A percentile compares a stretch with the other conserved stretches of the same genome.
Conservation (phyloP, 352 stramenopile genomes). For the Globisporangium echinulatum region DNA sequence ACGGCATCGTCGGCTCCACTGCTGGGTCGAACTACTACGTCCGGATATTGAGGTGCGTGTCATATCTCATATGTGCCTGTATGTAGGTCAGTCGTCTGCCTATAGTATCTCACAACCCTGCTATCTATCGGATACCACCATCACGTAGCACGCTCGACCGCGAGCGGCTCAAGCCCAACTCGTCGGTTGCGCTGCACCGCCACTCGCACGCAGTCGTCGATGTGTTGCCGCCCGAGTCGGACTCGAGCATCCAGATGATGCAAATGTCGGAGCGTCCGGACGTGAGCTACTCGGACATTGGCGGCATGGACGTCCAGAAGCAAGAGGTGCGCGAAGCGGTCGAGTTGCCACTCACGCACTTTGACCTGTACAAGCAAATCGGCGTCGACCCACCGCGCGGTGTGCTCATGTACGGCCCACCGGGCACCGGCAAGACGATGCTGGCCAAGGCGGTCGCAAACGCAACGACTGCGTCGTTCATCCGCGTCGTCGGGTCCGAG, state of each 20-base stretch:
- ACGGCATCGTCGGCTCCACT: slow-evolving; percentile 97
- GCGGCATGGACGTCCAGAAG: slow-evolving; percentile 99
- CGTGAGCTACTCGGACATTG: slow-evolving; percentile 95
- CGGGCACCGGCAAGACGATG: slow-evolving; percentile 97
- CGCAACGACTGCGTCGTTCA: slow-evolving; percentile 98
- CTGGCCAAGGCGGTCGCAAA: slow-evolving; percentile 99
- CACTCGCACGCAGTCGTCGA: slow-evolving; percentile 98
- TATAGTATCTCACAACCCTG: too few relatives aligned
- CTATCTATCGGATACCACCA: too few relatives aligned
- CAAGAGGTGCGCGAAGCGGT: slow-evolving; percentile 98
- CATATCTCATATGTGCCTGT: slow-evolving; percentile 7
- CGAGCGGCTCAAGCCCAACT: slow-evolving; percentile 99
- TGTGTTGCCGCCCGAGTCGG: slow-evolving; percentile 97
- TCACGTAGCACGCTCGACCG: slow-evolving; percentile 92
- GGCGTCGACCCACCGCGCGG: slow-evolving; percentile 98
- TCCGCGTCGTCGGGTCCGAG: slow-evolving; percentile 95
- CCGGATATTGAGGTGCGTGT: slow-evolving; percentile 79
- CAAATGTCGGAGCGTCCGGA: slow-evolving; percentile 98
- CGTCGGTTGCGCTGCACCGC: slow-evolving; percentile 96
- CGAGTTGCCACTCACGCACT: slow-evolving; percentile 98
- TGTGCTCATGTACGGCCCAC: slow-evolving; percentile 96
- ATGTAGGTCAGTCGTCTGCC: not conserved
- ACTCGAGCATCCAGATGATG: slow-evolving; percentile 99
- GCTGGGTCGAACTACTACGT: slow-evolving; percentile 99
- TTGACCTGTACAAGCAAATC: slow-evolving; percentile 99